Base-by-base conservation (phyloP, 139 green algal species). In the Penium margaritaceum region DNA sequence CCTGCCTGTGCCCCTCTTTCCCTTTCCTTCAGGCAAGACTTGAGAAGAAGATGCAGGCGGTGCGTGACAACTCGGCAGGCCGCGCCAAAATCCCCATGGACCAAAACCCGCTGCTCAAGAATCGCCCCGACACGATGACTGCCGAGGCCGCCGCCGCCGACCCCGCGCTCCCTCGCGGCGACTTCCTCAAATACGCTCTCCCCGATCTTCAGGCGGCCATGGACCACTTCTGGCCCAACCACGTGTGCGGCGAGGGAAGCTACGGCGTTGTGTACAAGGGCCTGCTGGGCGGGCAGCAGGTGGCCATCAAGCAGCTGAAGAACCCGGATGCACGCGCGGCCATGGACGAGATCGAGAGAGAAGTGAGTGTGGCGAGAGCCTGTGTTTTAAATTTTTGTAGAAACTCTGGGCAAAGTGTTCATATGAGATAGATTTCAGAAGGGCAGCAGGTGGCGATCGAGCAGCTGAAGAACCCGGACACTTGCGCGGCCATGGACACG, bases 191-290 rank as follows among this genome's bases (percentile, higher is more conserved):
- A 33, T 71, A 54, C 63, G 29, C 30, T 61, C 30, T 71, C 14
- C 32, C 33, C 14, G 63, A 71, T 32, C 32, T 71, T 17, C 63
- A 71, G 63, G 12, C 63, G 19, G 63, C 63, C 32, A 71, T 71
- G 12, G 63, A 71, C 32, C 63, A 71, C 63, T 71, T 71, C 36
- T 71, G 32, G 30, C 63, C 63, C 14, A 71, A 71, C 35, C 63
- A 71, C 35, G 47, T 71, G 29, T 62, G 27, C 27, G 55, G 55
- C 55, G 55, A 64, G 55, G 55, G 55, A 5, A 64, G 55, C 55
- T 64, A 38, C 9, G 55, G 55, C 55, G 55, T 64, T 15, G 55
- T 64, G 27, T 64, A 64, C 27, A 64, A 64, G 55, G 55, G 55
- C 24, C 29, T 64, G 55, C 29, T 64, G 0, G 27, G 30, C 55